phyloP scores from a whole-genome alignment of 768 basidiomycete species.

The Phlegmacium glaucopus region DNA sequence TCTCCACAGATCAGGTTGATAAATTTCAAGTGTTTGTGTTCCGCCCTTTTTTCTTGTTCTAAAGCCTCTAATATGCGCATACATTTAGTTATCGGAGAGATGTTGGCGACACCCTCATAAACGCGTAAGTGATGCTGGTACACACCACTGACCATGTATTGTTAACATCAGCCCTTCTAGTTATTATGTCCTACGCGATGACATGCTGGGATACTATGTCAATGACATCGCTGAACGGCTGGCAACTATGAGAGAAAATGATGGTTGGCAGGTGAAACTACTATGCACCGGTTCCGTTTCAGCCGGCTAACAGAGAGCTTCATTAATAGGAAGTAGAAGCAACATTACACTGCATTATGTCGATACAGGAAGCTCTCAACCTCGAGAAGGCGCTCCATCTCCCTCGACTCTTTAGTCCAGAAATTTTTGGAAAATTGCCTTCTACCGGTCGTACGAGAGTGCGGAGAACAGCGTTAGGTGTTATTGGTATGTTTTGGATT shows the following conservation, averaged over 20 bases:
- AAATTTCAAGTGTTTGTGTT: slow-evolving; percentile 69
- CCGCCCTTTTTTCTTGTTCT: neutral
- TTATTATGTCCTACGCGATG: slow-evolving; percentile 83
- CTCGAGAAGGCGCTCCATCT: slow-evolving; percentile 51
- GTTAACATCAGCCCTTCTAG: slow-evolving; percentile 28
- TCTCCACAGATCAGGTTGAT: slow-evolving; percentile 67
- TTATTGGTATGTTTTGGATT: slow-evolving; percentile 58
- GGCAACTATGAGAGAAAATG: slow-evolving; percentile 34
- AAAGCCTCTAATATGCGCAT: neutral
- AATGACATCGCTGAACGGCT: slow-evolving; percentile 58
- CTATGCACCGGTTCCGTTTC: neutral
- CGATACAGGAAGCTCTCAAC: slow-evolving; percentile 82
- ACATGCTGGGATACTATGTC: slow-evolving; percentile 74
- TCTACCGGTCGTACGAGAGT: slow-evolving; percentile 60
- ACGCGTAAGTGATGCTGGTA: slow-evolving; percentile 57
- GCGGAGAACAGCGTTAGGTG: slow-evolving; percentile 66
- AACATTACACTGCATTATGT: slow-evolving; percentile 80
- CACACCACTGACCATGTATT: neutral
- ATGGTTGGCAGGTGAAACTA: slow-evolving; percentile 70
- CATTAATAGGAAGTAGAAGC: slow-evolving; percentile 74
- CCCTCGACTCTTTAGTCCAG: slow-evolving; percentile 64
- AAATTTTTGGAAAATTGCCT: slow-evolving; percentile 68
- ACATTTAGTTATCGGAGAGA: slow-evolving; percentile 73
- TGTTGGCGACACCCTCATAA: slow-evolving; percentile 84
- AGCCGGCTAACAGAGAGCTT: neutral